phyloP scores from a whole-genome alignment of 225 moss, liverwort and hornwort species.

The Ulota crispa region DNA sequence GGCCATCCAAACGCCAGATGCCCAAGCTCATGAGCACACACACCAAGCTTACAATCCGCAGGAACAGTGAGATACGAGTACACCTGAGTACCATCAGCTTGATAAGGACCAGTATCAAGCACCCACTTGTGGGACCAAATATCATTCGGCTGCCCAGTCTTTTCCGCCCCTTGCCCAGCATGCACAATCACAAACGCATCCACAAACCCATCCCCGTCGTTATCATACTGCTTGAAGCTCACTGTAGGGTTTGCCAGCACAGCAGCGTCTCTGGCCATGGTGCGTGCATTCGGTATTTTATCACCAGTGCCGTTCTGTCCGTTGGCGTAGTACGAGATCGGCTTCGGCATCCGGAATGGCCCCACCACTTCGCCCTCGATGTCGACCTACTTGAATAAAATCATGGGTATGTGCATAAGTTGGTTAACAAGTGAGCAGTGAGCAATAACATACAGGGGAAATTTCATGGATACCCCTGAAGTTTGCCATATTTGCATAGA shows the following conservation, averaged over 20 bases:
- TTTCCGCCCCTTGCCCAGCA: conserved; percentile 16
- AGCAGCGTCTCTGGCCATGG: conserved; percentile 21
- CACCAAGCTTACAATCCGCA: conserved; percentile 26
- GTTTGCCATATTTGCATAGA: no score
- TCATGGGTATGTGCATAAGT: no score
- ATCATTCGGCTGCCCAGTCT: background rate
- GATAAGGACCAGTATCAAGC: conserved; percentile 5
- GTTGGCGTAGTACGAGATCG: conserved; percentile 19
- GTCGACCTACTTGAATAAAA: background rate
- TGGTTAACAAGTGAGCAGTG: no score
- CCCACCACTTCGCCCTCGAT: conserved; percentile 32
- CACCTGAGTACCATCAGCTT: conserved; percentile 27
- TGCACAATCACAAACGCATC: conserved; percentile 31
- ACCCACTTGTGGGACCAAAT: conserved; percentile 37
- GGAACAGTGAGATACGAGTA: conserved; percentile 29
- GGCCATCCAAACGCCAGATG: conserved; percentile 34
- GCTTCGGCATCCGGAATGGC: conserved; percentile 27
- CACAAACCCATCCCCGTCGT: conserved; percentile 22
- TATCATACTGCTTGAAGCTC: conserved; percentile 25
- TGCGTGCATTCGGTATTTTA: conserved; percentile 3
- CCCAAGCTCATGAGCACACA: conserved; percentile 34
- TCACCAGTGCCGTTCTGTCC: background rate
- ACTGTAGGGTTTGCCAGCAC: background rate
- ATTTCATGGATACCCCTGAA: no score
- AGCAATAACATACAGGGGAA: no score